phyloP scores from a whole-genome alignment of 2,329 filamentous ascomycete species.

The Penicillium brasilianum region DNA sequence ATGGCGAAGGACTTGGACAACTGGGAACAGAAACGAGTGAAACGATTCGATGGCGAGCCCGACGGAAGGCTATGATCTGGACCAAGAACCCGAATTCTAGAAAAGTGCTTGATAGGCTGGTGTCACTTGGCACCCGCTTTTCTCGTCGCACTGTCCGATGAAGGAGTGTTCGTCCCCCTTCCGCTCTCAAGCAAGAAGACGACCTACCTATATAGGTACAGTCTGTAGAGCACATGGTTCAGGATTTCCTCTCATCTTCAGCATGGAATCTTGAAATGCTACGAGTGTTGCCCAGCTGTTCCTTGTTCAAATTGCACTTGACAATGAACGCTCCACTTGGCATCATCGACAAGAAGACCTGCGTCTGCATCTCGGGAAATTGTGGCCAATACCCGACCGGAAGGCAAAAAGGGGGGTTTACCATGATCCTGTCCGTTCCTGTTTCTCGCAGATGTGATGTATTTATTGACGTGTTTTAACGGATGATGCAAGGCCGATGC shows the following conservation, averaged over 20 bases:
- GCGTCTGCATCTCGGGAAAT: not conserved
- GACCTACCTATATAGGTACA: not conserved
- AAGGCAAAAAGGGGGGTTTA: too few species aligned
- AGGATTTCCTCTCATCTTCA: not conserved
- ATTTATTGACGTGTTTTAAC: not conserved
- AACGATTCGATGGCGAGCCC: conserved; percentile 85
- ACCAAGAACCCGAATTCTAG: not conserved
- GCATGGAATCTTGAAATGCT: not conserved
- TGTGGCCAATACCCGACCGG: not conserved
- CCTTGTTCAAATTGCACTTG: not conserved
- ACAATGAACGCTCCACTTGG: not conserved
- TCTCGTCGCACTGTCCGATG: not conserved
- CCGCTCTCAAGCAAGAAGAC: not conserved
- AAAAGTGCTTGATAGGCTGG: not conserved
- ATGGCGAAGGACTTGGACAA: conserved; percentile 90
- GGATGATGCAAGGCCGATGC: not conserved
- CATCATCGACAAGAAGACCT: not conserved
- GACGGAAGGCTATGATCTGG: conserved; percentile 73
- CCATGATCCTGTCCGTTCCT: not conserved
- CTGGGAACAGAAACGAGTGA: conserved; percentile 96
- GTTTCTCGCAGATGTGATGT: not conserved
- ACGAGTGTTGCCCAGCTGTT: not conserved
- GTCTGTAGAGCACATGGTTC: not conserved
- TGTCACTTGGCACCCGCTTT: not conserved
- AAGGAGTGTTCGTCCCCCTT: not conserved